These are phyloP conservation scores for Trichoderma gracile DNA, from an alignment of 2,329 filamentous ascomycete species.

Conservation along the genomic window DNA sequence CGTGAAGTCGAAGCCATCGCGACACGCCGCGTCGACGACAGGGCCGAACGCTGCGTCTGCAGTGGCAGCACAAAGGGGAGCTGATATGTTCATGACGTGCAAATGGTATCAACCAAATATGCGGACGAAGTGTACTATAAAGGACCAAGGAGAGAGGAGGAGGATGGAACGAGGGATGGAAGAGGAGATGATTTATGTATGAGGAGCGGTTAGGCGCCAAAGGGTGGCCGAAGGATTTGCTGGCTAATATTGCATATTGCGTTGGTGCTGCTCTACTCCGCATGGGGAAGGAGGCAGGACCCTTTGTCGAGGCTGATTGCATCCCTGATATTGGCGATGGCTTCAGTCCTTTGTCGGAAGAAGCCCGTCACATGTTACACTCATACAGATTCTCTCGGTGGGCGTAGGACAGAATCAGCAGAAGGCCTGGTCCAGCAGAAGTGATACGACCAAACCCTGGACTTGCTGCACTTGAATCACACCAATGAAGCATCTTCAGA, in stretches of 20 bases:
- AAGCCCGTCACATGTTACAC: neutral
- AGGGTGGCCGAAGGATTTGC: constrained; percentile 8
- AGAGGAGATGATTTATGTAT: neutral
- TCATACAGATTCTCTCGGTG: neutral
- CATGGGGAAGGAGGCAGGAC: neutral
- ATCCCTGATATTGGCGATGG: neutral
- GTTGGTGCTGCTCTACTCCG: constrained; percentile 2
- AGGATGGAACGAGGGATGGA: too few relatives aligned
- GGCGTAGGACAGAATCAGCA: neutral
- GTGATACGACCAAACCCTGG: too few relatives aligned
- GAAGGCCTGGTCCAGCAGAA: neutral
- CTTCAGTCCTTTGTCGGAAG: neutral
- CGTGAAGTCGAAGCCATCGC: constrained; percentile 52
- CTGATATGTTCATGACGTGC: constrained; percentile 32
- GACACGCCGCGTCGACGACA: constrained; percentile 35
- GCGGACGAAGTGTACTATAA: too few relatives aligned
- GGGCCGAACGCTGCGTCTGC: constrained; percentile 35
- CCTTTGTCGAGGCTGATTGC: neutral
- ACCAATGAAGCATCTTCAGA: too few relatives aligned
- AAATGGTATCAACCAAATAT: neutral
- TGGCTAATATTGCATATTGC: constrained; percentile 9
- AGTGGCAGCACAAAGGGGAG: constrained; percentile 28
- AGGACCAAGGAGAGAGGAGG: neutral
- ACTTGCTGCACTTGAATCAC: too few relatives aligned
- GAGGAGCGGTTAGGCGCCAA: neutral